Evolutionary conservation across 768 basidiomycete genomes (phyloP), one percentile per base, ranked within the genome.

Genomic region (Termitomyces sp.): DNA sequence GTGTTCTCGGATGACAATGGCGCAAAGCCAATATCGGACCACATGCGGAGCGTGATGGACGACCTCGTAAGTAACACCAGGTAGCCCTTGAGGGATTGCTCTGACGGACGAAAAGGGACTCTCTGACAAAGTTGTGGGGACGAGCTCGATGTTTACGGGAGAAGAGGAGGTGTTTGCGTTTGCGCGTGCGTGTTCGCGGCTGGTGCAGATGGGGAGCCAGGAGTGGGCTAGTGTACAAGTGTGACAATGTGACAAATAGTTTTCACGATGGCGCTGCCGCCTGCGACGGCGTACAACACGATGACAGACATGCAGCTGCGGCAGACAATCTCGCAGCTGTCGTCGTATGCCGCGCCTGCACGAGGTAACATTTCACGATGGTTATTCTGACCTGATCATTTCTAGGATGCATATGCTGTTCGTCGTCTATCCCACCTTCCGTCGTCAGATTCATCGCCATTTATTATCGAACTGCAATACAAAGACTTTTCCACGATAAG

Each of bases 141-240:
- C 79, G 1, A 92, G 89, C 59, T 88, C 93, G 42, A 89, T 99
- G 76, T 98, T 98, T 67, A 88, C 88, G 0, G 95, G 96, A 3
- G 95, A 98, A 65, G 97, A 98, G 70, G 97, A 98, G 71, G 68
- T 98, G 0, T 99, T 99, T 67, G 97, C 97, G 0, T 99, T 98
- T 69, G 94, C 94, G 11, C 82, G 97, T 35, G 95, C 95, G 19
- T 93, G 91, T 66, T 92, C 89, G 23, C 79, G 92, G 43, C 74
- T 93, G 17, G 88, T 91, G 44, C 83, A 93, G 69, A 93, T 93
- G 91, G 92, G 94, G 16, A 94, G 91, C 67, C 87, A 79, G 63
- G 89, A 94, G 62, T 96, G 93, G 93, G 78, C 79, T 4, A 12
- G 34, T 9, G 30, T 5, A 1, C 8, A 8, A 30, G 1, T 30